Conservation (phyloP, 257 asterid genomes). For the Rehmannia glutinosa region DNA sequence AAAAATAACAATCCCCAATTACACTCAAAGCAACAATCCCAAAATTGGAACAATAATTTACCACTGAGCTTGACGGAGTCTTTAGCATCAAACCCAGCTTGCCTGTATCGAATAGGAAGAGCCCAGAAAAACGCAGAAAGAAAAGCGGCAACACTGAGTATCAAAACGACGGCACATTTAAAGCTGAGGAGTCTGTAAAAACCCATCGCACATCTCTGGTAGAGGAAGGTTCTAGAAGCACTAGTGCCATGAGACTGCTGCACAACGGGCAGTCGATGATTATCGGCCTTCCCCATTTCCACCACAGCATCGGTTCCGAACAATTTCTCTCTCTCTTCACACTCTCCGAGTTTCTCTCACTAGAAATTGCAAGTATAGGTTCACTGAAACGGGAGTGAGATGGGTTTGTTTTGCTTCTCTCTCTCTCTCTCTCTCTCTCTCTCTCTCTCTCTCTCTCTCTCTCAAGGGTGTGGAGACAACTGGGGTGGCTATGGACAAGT, state of each 20-base stretch:
- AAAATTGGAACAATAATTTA: slow-evolving; percentile 16
- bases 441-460: slow-evolving; percentile 23
- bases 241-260: slow-evolving; percentile 34
- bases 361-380: slow-evolving; percentile 4
- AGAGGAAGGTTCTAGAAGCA: slow-evolving; percentile 41
- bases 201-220: slow-evolving; percentile 45
- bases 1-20: neutral
- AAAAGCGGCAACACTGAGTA: slow-evolving; percentile 46
- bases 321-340: slow-evolving; percentile 9
- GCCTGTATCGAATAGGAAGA: slow-evolving; percentile 39
- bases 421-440: slow-evolving; percentile 13
- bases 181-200: slow-evolving; percentile 34
- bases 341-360: slow-evolving; percentile 12
- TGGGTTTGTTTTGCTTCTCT: neutral
- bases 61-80: slow-evolving; percentile 50
- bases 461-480: slow-evolving; percentile 28
- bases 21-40: neutral
- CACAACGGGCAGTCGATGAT: slow-evolving; percentile 56
- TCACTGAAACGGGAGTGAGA: slow-evolving; percentile 7
- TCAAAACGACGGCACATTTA: slow-evolving; percentile 57
- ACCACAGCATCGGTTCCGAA: slow-evolving; percentile 66
- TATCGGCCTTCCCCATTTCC: slow-evolving; percentile 70
- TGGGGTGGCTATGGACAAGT: slow-evolving; percentile 35
- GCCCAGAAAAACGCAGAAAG: slow-evolving; percentile 50
- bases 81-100: slow-evolving; percentile 55